Evolutionary conservation across 2,329 filamentous ascomycete genomes (phyloP).

Genomic region (Thelonectria rubi): DNA sequence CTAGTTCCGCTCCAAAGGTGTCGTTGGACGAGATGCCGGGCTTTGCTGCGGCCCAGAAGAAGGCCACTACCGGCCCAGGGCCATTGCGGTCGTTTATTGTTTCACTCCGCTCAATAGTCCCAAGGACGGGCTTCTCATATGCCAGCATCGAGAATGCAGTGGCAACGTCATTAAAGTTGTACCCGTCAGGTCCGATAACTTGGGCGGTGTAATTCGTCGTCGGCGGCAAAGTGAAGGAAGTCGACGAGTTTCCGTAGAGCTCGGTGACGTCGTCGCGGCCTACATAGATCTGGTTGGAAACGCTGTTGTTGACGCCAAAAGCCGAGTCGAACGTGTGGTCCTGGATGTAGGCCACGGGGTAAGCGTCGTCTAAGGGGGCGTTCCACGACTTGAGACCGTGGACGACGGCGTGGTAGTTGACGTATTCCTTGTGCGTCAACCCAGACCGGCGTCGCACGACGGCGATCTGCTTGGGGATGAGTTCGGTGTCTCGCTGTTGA

Average conservation of each 20-base stretch:
- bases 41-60: slow-evolving; percentile 3
- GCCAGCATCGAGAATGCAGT: slow-evolving; percentile 12
- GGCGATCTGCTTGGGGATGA: slow-evolving; percentile 12
- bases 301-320: slow-evolving; percentile 15
- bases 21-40: slow-evolving; percentile 3
- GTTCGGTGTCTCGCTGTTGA: slow-evolving; percentile 46
- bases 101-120: background rate
- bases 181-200: slow-evolving; percentile 8
- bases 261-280: slow-evolving; percentile 14
- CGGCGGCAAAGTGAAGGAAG: background rate
- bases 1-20: background rate
- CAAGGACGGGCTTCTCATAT: slow-evolving; percentile 1
- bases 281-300: slow-evolving; percentile 6
- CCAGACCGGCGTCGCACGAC: slow-evolving; percentile 8
- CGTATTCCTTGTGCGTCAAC: slow-evolving; percentile 15
- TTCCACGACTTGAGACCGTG: slow-evolving; percentile 17
- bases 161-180: slow-evolving; percentile 11
- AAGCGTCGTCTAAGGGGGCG: slow-evolving; percentile 1
- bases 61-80: background rate
- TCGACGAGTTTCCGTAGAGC: slow-evolving; percentile 11
- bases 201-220: slow-evolving; percentile 11
- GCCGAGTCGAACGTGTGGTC: slow-evolving; percentile 10
- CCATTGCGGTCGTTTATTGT: background rate
- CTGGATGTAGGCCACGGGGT: slow-evolving; percentile 2
- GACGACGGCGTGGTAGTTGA: slow-evolving; percentile 8